These are phyloP conservation scores for Saccharomyces pastorianus DNA, from an alignment of 1,139 yeast genomes.

Conservation along the genomic window DNA sequence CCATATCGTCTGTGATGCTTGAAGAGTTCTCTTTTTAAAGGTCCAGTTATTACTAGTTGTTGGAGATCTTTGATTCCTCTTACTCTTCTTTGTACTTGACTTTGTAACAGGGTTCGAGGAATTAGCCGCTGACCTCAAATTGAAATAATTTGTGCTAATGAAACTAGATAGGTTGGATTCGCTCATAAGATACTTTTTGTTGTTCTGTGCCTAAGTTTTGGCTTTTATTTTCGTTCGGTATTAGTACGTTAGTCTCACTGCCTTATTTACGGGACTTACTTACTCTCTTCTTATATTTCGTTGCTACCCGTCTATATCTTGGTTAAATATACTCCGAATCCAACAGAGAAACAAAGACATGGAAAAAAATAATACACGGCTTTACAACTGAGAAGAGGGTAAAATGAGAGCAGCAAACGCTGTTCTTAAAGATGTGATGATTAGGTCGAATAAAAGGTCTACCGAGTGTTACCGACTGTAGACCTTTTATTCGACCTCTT, in stretches of 20 bases:
- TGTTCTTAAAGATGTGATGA: not conserved
- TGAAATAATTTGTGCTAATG: conserved; percentile 5
- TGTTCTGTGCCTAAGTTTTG: too few relatives aligned
- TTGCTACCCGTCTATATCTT: not conserved
- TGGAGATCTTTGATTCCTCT: not conserved
- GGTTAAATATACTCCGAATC: not conserved
- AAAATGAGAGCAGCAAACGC: not conserved
- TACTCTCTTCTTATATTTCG: not conserved
- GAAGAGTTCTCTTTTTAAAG: not conserved
- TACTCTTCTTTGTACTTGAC: not conserved
- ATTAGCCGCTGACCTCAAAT: conserved; percentile 3
- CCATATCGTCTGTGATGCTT: not conserved
- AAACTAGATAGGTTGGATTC: conserved; percentile 7
- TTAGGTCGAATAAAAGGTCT: too few relatives aligned
- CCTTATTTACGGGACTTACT: too few relatives aligned
- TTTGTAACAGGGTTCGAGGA: not conserved
- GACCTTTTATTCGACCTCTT: not conserved
- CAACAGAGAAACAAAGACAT: not conserved
- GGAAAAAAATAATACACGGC: not conserved
- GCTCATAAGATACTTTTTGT: not conserved
- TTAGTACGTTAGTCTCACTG: not conserved
- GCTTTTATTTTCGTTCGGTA: not conserved
- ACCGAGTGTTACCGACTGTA: too few relatives aligned
- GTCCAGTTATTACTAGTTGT: not conserved
- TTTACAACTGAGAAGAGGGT: not conserved